Evolutionary conservation across 257 asterid species (phyloP), one percentile per base, ranked within the genome.

Genomic region (Sherardia arvensis): DNA sequence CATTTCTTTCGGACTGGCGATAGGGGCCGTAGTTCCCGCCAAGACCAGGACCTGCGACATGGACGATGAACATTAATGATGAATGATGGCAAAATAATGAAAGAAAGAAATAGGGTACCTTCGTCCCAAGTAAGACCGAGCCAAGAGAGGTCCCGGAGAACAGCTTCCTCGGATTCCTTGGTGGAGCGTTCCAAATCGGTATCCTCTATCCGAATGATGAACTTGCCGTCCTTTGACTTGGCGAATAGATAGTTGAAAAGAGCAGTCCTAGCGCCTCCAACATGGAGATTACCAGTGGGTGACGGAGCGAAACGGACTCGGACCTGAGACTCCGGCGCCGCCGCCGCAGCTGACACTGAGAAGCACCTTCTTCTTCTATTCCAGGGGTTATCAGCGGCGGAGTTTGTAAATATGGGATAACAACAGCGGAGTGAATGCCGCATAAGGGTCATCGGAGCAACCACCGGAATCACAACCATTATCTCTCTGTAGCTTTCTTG

Each of bases 241-340:
- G 99, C 96, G 68, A 83, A 89, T 76, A 92, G 73, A 71, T 92
- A 92, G 67, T 92, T 92, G 81, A 87, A 92, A 61, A 92, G 97
- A 7, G 99, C 97, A 30, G 97, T 92, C 53, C 99, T 83, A 53
- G 99, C 99, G 33, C 99, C 97, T 56, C 99, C 99, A 14, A 92
- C 97, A 71, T 92, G 99, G 59, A 92, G 96, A 70, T 92, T 87
- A 12, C 99, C 97, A 38, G 99, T 92, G 28, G 99, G 99, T n/a
- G 96, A 92, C 32, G 96, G 99, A 6, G 99, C 97, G 63, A 92
- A 92, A 14, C 99, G 91, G 65, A 92, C 99, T 23, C 99, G 86
- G 54, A 92, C 77, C 3, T 73, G 62, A n/a, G 69, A 75, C 0
- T 77, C 45, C 15, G 34, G 17, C 29, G 15, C 62, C 17, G 22